Evolutionary conservation across 1,284 basidiomycete genomes (phyloP).

Genomic region (Meira nashicola): DNA sequence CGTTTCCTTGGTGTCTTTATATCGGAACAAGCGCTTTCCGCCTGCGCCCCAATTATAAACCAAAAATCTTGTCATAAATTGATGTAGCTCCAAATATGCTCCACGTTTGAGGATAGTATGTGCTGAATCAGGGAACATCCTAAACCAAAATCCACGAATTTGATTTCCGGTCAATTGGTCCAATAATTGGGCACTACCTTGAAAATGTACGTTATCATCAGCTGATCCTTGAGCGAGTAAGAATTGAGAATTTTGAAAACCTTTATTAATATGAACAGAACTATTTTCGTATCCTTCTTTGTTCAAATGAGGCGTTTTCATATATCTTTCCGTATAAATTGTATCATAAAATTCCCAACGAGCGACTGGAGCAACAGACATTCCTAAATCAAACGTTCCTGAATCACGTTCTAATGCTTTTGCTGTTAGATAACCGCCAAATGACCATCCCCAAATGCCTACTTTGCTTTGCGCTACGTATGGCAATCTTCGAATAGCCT

Average conservation of each 20-base stretch:
- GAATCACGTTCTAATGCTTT: slow-evolving; percentile 60
- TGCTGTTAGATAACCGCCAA: slow-evolving; percentile 39
- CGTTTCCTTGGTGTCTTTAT: background rate
- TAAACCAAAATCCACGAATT: slow-evolving; percentile 75
- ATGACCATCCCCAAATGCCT: slow-evolving; percentile 61
- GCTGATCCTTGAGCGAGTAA: slow-evolving; percentile 73
- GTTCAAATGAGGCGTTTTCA: slow-evolving; percentile 76
- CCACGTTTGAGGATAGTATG: slow-evolving; percentile 70
- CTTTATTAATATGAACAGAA: slow-evolving; percentile 76
- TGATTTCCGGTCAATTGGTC: slow-evolving; percentile 79
- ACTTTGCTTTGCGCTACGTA: slow-evolving; percentile 74
- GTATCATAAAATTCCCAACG: slow-evolving; percentile 49
- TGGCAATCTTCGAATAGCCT: slow-evolving; percentile 58
- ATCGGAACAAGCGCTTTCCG: background rate
- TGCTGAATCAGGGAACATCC: slow-evolving; percentile 93
- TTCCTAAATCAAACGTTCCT: slow-evolving; percentile 78
- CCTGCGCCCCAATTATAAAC: slow-evolving; percentile 87
- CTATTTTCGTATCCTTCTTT: slow-evolving; percentile 75
- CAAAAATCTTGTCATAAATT: slow-evolving; percentile 79
- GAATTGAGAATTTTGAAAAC: slow-evolving; percentile 73
- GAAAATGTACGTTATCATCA: slow-evolving; percentile 63
- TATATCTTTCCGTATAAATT: slow-evolving; percentile 95
- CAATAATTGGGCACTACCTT: slow-evolving; percentile 80
- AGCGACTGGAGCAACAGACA: slow-evolving; percentile 67
- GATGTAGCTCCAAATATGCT: slow-evolving; percentile 75